phyloP scores from a whole-genome alignment of 2,329 filamentous ascomycete species.

The Cladosporium sp. region DNA sequence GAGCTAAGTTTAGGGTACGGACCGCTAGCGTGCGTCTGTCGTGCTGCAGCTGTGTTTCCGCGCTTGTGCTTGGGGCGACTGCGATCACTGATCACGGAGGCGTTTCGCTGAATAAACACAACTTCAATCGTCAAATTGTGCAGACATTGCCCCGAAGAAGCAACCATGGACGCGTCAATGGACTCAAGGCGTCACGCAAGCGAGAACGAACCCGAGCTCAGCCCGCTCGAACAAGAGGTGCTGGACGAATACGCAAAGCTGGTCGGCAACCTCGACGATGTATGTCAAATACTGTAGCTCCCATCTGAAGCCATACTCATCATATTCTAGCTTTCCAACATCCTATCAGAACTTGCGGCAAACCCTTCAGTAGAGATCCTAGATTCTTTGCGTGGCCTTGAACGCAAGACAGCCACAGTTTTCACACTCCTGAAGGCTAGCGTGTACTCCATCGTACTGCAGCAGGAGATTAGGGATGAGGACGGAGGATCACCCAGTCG shows the following conservation, averaged over 20 bases:
- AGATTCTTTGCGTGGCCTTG: conserved; percentile 79
- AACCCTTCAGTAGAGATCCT: conserved; percentile 65
- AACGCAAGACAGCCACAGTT: conserved; percentile 90
- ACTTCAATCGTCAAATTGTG: neutral
- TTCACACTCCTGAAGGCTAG: conserved; percentile 96
- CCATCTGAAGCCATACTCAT: conserved; percentile 15
- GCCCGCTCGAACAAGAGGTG: conserved; percentile 77
- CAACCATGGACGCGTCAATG: neutral
- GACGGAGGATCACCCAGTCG: conserved; percentile 26
- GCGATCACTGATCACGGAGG: neutral
- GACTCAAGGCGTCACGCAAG: neutral
- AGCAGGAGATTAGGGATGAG: conserved; percentile 87
- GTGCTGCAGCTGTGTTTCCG: neutral
- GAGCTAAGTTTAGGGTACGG: neutral
- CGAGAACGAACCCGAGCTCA: conserved; percentile 12
- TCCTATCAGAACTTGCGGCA: conserved; percentile 66
- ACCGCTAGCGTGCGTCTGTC: neutral
- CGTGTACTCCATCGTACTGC: conserved; percentile 96
- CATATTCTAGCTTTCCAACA: conserved; percentile 44
- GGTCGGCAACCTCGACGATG: conserved; percentile 86
- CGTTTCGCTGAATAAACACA: neutral
- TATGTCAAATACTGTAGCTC: conserved; percentile 36
- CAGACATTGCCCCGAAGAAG: neutral
- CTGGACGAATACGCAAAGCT: conserved; percentile 88
- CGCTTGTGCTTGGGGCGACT: neutral